Conservation (phyloP, 2,329 filamentous ascomycete species). For the Microdochium paspali region DNA sequence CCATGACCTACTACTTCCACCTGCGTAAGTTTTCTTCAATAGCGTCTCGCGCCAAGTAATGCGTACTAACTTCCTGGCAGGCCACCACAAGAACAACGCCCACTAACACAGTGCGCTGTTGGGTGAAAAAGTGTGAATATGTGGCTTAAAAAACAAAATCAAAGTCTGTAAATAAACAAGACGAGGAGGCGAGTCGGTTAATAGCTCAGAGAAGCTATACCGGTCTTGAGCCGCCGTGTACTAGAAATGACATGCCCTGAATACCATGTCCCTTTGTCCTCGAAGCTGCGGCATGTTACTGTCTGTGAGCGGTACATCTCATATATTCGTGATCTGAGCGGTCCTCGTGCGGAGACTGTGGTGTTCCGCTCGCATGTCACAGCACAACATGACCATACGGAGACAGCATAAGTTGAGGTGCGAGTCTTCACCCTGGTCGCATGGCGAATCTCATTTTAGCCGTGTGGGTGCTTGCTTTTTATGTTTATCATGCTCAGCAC, state of each 20-base stretch:
- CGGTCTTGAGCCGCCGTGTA: conserved; percentile 11
- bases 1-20: conserved; percentile 99
- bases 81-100: conserved; percentile 99
- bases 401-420: too few relatives aligned
- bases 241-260: conserved; percentile 12
- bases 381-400: too few relatives aligned
- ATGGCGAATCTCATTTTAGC: too few relatives aligned
- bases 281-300: too few relatives aligned
- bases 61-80: conserved; percentile 35
- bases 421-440: too few relatives aligned
- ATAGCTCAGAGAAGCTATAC: background rate
- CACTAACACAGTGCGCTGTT: conserved; percentile 52
- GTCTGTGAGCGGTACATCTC: too few relatives aligned
- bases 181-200: conserved; percentile 1
- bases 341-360: too few relatives aligned
- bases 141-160: background rate
- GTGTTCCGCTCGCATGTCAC: too few relatives aligned
- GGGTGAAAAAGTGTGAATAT: background rate
- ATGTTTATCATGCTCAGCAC: too few relatives aligned
- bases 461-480: too few relatives aligned
- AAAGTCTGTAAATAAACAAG: conserved; percentile 18
- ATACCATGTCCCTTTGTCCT: conserved; percentile 1
- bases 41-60: background rate
- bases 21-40: conserved; percentile 60
- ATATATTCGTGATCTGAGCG: too few relatives aligned